Base-by-base conservation (phyloP, 495 filamentous ascomycete species). In the Peziza echinospora region DNA sequence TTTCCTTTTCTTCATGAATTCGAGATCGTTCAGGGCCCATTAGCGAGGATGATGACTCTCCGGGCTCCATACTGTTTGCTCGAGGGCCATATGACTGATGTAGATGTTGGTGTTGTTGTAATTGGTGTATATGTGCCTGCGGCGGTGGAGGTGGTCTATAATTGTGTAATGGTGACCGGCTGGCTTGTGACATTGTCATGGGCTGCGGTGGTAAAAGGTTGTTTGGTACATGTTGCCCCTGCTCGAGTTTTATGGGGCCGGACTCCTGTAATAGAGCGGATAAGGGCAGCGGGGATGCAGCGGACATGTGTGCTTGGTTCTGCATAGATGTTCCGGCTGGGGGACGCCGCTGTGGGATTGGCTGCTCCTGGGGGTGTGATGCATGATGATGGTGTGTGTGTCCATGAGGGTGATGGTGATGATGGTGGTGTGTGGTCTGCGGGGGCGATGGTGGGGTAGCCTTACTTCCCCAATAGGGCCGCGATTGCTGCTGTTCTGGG, bases 341-440 rank as follows among this genome's bases (percentile, higher is more conserved):
- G 26, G 26, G 30, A 17, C 30, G 6, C 19, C 30, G 13, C 6
- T 37, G 30, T 17, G 30, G 19, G 13, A 37, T 17, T 37, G 30
- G 30, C 6, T 11, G 30, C 19, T 37, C 30, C 6, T 37, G 30
- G 30, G 13, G 30, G 19, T 37, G 30, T 37, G 41, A 22, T 43
- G 41, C n/a, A 43, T 19, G 41, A 43, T 43, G 41, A 6, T 13
- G 21, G 10, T 43, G 43, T 19, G 26, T 47, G 24, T 52, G 47
- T 44, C 52, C 52, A 51, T 59, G 56, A 24, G 59, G 56, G 26
- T 59, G 56, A 24, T 51, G 59, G 51, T 59, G 56, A 52, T 57
- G 22, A 52, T 58, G 55, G 41, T 47, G 54, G 40, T 56, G 53
- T 26, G 49, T 43, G 2, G 39, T 11, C 23, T 53, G 49, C 41